Conservation (phyloP, 352 stramenopile genomes). For the Phytophthora chlamydospora region DNA sequence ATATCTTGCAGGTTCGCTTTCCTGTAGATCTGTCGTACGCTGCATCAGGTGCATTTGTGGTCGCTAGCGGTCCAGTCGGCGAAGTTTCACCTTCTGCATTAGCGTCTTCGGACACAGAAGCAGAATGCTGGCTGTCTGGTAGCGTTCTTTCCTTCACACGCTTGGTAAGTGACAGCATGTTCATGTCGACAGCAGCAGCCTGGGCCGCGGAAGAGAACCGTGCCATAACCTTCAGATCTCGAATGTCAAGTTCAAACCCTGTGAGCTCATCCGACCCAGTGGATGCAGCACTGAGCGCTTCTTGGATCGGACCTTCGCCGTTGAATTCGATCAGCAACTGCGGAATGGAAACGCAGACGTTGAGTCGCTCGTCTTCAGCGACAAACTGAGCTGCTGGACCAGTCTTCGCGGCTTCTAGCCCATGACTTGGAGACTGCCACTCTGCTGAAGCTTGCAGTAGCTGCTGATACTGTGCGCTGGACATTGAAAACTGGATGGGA, state of each 20-base stretch:
- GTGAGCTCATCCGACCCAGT: slow-evolving; percentile 28
- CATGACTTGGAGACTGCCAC: slow-evolving; percentile 39
- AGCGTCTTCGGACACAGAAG: slow-evolving; percentile 29
- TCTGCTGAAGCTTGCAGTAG: slow-evolving; percentile 64
- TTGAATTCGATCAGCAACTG: slow-evolving; percentile 72
- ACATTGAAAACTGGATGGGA: slow-evolving; percentile 78
- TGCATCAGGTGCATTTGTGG: slow-evolving; percentile 40
- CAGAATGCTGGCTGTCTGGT: slow-evolving; percentile 37
- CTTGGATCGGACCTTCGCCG: slow-evolving; percentile 40
- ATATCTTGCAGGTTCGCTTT: slow-evolving; percentile 50
- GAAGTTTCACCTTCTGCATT: slow-evolving; percentile 20
- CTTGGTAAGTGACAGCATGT: slow-evolving; percentile 55
- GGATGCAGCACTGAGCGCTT: slow-evolving; percentile 17
- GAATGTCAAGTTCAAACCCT: slow-evolving; percentile 68
- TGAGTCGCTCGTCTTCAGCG: slow-evolving; percentile 64
- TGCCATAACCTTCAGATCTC: slow-evolving; percentile 64
- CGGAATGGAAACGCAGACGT: slow-evolving; percentile 66
- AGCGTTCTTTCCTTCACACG: slow-evolving; percentile 22
- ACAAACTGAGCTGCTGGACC: slow-evolving; percentile 45
- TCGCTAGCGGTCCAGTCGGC: slow-evolving; percentile 5
- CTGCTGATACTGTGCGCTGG: slow-evolving; percentile 70
- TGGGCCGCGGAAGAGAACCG: slow-evolving; percentile 67
- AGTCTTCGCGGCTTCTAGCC: background rate
- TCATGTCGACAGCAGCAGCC: slow-evolving; percentile 52
- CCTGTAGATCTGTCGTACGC: slow-evolving; percentile 51